These are phyloP conservation scores for Ilyonectria destructans DNA, from an alignment of 2,329 filamentous ascomycete genomes.

Conservation along the genomic window DNA sequence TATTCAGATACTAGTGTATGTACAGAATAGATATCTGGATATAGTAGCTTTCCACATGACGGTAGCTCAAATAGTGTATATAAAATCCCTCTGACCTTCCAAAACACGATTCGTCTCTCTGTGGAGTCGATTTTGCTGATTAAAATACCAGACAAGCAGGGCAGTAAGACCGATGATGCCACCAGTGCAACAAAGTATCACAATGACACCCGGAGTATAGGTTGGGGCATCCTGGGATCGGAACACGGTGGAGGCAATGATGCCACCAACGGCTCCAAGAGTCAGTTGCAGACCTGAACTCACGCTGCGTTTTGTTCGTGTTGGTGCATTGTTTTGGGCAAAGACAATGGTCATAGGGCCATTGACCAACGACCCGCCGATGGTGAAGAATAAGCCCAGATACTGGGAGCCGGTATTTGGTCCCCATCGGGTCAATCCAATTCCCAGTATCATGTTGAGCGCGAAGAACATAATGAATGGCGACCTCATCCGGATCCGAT, in stretches of 20 bases:
- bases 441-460: conserved; percentile 17
- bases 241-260: conserved; percentile 20
- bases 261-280: conserved; percentile 11
- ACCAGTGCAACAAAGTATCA: not conserved
- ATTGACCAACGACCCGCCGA: conserved; percentile 11
- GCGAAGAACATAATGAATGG: conserved; percentile 13
- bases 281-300: conserved; percentile 14
- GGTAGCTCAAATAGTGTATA: conserved; percentile 4
- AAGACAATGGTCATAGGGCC: conserved; percentile 24
- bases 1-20: no score
- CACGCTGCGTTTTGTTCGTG: conserved; percentile 11
- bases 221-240: conserved; percentile 14
- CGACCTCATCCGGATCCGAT: not conserved
- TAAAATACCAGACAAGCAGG: not conserved
- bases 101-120: not conserved
- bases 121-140: not conserved
- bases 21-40: no score
- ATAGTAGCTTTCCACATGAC: no score
- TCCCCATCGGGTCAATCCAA: conserved; percentile 20
- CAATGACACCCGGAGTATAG: conserved; percentile 16
- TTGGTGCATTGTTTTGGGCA: conserved; percentile 19
- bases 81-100: conserved; percentile 7
- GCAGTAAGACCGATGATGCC: not conserved
- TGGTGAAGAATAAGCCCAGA: conserved; percentile 8
- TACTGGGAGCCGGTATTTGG: conserved; percentile 16